Evolutionary conservation across 2,329 filamentous ascomycete species (phyloP), one percentile per base, ranked within the genome.

Genomic region (Botrytis pseudocinerea): DNA sequence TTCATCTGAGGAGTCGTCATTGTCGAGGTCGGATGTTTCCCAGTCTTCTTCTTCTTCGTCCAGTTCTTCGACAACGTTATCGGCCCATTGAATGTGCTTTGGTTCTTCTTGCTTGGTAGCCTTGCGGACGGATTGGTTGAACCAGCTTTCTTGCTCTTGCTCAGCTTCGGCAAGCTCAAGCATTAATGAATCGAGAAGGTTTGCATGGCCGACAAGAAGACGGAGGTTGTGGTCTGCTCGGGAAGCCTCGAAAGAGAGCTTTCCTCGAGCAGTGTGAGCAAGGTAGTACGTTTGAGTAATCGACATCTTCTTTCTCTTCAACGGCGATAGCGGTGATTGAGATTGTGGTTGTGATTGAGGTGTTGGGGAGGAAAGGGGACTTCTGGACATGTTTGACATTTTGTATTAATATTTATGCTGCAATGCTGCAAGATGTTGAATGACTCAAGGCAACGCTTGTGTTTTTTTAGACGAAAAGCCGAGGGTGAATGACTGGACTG

Each of bases 251-350:
- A 88, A 89, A 77, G 94, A 94, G 81, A 99, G 94, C 94, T 99
- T 99, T 80, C 91, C 92, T 83, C 96, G 91, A 82, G 96, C 96
- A 84, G 95, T 95, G 88, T 97, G 95, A 82, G 96, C 96, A 80
- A 98, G 92, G 87, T 94, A 97, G 92, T 98, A 99, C 75, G 95
- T 98, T 85, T 98, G 94, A 42, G 95, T 97, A 86, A 98, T 92
- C 83, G 93, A 97, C 96, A 98, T 98, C 85, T 92, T 95, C 84
- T 94, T 93, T 85, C 92, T 87, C 82, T 54, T 54, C 48, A 54
- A 54, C 16, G 85, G 84, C 28, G 77, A 75, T 72, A 74, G 76
- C 14, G 77, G 77, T 28, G 73, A 35, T 35, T 35, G 35, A 35
- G 35, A 73, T 64, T 76, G 69, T 60, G 77, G 76, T 51, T 42